Evolutionary conservation across 2,329 filamentous ascomycete species (phyloP).

Genomic region (Rutstroemia sp.): DNA sequence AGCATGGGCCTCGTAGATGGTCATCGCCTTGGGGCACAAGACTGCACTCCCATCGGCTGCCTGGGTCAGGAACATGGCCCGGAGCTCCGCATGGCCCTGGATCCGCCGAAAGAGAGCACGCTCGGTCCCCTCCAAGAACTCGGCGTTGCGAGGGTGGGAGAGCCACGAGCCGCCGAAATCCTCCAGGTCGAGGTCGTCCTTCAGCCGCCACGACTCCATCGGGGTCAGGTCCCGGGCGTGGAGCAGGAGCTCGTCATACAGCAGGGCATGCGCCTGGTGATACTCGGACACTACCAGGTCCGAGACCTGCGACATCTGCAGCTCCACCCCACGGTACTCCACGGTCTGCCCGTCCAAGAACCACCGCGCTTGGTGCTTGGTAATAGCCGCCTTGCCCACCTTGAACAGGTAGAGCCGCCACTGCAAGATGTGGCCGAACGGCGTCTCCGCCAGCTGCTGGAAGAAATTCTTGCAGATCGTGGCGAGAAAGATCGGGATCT

Average conservation of each 20-base stretch:
- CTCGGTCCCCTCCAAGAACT: conserved; percentile 9
- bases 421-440: conserved; percentile 13
- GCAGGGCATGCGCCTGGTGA: conserved; percentile 4
- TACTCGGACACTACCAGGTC: conserved; percentile 10
- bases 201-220: conserved; percentile 10
- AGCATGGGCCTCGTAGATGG: conserved; percentile 7
- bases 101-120: conserved; percentile 3
- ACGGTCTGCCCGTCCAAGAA: conserved; percentile 9
- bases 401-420: conserved; percentile 12
- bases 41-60: not conserved
- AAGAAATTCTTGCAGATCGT: conserved; percentile 13
- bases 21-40: conserved; percentile 6
- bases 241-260: conserved; percentile 13
- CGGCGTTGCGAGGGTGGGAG: conserved; percentile 8
- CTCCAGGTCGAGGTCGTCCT: conserved; percentile 11
- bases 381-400: conserved; percentile 4
- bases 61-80: conserved; percentile 10
- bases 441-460: conserved; percentile 10
- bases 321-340: conserved; percentile 7
- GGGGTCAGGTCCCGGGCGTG: not conserved
- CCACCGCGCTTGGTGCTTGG: conserved; percentile 10
- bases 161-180: conserved; percentile 11
- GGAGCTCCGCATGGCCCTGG: conserved; percentile 4
- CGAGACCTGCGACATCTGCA: conserved; percentile 10
- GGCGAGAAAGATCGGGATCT: conserved; percentile 10